Base-by-base conservation (phyloP, 192 early-diverging fungal genomes). In the Lunasporangiospora selenospora region DNA sequence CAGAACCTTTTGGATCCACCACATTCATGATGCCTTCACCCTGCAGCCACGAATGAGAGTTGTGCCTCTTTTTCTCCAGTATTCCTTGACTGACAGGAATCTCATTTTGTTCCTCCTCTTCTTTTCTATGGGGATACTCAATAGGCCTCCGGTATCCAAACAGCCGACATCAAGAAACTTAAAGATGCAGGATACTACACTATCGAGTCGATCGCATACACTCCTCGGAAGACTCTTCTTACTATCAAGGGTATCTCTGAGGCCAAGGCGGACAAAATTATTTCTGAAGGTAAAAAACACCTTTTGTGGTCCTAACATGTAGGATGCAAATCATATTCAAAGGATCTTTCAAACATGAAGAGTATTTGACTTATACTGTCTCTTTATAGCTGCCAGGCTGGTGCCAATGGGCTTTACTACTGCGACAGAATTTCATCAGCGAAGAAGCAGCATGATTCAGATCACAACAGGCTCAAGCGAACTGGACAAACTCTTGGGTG, bases 351-450 rank as follows among this genome's bases (percentile, higher is more conserved):
- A 31, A 6, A 19, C 30, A 18, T 39, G 39, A 29, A 43, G 13
- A 19, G 36, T 0, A 39, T 7, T 27, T 36, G 11, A 39, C 11
- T 32, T 2, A 55, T 38, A n/a, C 4, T 33, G 8, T 50, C 24
- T 40, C 32, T 19, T 30, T 32, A 36, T 38, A 93, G 96, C 96
- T 5, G 81, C 90, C 51, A 96, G 94, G 62, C 64, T 98, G 13
- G 90, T 97, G 15, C 95, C 95, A 4, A 92, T 98, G 87, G 93
- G 94, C 7, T 99, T 99, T 70, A 93, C 92, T 13, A 95, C 97
- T 3, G 97, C 95, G 4, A 89, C 94, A 19, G 93, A 95, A 57
- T 92, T 94, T 64, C 90, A 99, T 75, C 77, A 87, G 40, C 83
- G 92, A 58, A 84, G 95, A 40, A 81, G 83, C 7, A 91, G 93